Evolutionary conservation across 2,329 filamentous ascomycete genomes (phyloP), one percentile per base, ranked within the genome.

Genomic region (Malbranchea zuffiana): DNA sequence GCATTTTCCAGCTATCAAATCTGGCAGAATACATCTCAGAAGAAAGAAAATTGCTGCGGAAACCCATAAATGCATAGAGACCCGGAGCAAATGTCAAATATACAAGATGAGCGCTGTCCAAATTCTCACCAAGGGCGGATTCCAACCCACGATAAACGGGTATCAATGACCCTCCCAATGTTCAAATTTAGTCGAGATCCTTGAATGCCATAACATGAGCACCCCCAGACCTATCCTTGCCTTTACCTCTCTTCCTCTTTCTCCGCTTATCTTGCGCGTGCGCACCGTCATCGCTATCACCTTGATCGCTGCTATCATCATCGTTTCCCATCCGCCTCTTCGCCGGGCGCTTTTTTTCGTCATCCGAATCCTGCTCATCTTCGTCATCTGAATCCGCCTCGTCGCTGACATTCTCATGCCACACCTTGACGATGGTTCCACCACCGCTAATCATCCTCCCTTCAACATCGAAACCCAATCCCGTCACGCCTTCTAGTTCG

Each of bases 401-500:
- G 2, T 49, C 49, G 19, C 55, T 50, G 2, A 63, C 66, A 15
- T 79, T 73, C 54, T 90, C 76, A 43, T 77, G 76, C 90, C 90
- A 98, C 2, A 96, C 78, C 60, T 95, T 95, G 45, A 98, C 74
- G 0, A 78, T 77, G 48, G 72, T 74, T 0, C 90, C 90, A 37
- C 90, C 90, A 7, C 85, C 87, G 51, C 79, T 92, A 48, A 98
- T 85, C 68, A 98, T 75, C 30, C 90, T 72, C 30, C 86, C 83
- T 35, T 79, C 75, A 34, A 81, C 79, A 60, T 96, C 90, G 46
- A 96, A 93, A 1, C 72, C 81, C 1, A 98, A 60, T 0, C 74
- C 82, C 1, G 86, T 73, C 3, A 95, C 86, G 2, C 81, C 82
- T 54, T 96, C 88, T 12, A 90, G 63, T 42, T 93, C 86, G 51